These are phyloP conservation scores for Sanghuangporus weigelae DNA, from an alignment of 1,284 basidiomycete species.

Conservation along the genomic window DNA sequence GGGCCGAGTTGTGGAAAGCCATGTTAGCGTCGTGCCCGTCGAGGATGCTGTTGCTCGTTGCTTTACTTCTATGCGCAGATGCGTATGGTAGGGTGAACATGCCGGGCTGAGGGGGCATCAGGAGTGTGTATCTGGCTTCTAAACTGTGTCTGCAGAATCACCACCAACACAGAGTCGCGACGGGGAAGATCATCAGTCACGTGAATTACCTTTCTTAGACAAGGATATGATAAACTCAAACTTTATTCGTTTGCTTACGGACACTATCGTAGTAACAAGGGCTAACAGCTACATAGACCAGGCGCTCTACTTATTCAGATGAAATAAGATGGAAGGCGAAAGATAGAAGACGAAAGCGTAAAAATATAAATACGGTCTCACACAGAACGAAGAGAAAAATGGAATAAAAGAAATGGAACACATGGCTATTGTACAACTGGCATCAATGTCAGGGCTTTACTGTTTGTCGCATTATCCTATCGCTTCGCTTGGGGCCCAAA, in stretches of 20 bases:
- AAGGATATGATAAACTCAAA: background rate
- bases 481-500: background rate
- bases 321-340: background rate
- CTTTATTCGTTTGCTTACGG: background rate
- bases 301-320: slow-evolving; percentile 3
- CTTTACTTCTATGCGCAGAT: slow-evolving; percentile 36
- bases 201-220: background rate
- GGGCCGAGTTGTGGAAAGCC: slow-evolving; percentile 15
- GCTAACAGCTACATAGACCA: slow-evolving; percentile 1
- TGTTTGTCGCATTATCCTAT: background rate
- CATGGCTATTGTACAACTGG: background rate
- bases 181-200: background rate
- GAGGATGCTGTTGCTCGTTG: slow-evolving; percentile 20
- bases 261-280: background rate
- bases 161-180: background rate
- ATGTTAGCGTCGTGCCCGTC: slow-evolving; percentile 18
- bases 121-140: background rate
- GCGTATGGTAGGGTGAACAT: slow-evolving; percentile 45
- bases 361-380: background rate
- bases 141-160: background rate
- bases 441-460: background rate
- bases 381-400: background rate
- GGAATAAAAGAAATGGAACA: background rate
- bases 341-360: background rate
- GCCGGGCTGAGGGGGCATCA: slow-evolving; percentile 43